Evolutionary conservation across 331 rosid species (phyloP), one percentile per base, ranked within the genome.

Genomic region (Pyrus hybrid): DNA sequence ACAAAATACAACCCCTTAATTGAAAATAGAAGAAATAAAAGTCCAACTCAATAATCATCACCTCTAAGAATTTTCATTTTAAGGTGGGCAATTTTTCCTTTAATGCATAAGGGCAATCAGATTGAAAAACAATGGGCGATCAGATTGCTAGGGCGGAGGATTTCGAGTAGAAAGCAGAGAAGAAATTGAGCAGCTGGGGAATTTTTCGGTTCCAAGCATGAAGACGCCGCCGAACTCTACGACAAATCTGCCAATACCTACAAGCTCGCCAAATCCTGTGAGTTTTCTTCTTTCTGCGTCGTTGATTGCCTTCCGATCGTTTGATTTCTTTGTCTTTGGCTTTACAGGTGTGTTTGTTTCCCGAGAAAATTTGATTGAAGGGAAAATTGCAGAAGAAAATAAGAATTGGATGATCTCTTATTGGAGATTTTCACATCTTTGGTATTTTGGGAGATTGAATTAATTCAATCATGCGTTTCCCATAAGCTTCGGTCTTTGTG

Each of bases 261-360:
- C 91, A 94, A 94, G 82, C 99, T 90, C 78, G 97, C 89, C 73
- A 94, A 92, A 86, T 79, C 96, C 76, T 94, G 99, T 94, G 81
- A 61, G 37, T 80, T 17, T 63, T 35, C 18, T 13, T 20, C 30
- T 9, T 60, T 17, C 41, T 18, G 0, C 21, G 21, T 45, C 51
- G 4, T 45, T 45, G 51, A 45, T 45, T 63, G 72, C 1, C 2
- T 21, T 20, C 43, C 77, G 69, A 61, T 73, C 61, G 13, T 53
- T 16, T 18, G n/a, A n/a, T n/a, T n/a, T n/a, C n/a, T n/a, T n/a
- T n/a, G n/a, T n/a, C n/a, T n/a, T n/a, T n/a, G n/a, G n/a, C n/a
- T n/a, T n/a, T n/a, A n/a, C n/a, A n/a, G n/a, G n/a, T n/a, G n/a
- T n/a, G n/a, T n/a, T n/a, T n/a, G n/a, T n/a, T n/a, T n/a, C n/a